A percentile compares a stretch with the other conserved stretches of the same genome.
Evolutionary conservation across 345 rosid species (phyloP).

Genomic region (Syzygium jambos): DNA sequence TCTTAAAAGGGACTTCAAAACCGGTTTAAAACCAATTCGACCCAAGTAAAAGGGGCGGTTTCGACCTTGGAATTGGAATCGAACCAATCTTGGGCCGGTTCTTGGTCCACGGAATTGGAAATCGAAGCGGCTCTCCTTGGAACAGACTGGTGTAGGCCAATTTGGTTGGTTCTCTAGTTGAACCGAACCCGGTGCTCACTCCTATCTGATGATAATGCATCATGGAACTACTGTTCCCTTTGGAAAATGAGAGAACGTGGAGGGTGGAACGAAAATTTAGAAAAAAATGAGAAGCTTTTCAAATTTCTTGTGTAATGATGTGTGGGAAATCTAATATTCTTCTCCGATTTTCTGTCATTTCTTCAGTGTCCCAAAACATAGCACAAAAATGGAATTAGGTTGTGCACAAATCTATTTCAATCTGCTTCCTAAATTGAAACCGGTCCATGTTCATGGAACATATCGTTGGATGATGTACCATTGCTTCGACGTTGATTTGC

Average conservation of each 20-base stretch:
- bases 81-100: rapidly evolving
- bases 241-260: background rate
- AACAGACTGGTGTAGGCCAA: rapidly evolving
- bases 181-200: background rate
- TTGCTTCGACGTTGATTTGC: background rate
- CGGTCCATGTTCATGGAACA: background rate
- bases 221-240: background rate
- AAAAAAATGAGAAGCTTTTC: background rate
- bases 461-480: background rate
- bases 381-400: background rate
- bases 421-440: background rate
- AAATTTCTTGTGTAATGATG: background rate
- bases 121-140: rapidly evolving
- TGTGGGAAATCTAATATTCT: background rate
- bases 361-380: background rate
- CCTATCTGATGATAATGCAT: background rate
- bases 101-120: background rate
- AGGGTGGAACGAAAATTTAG: background rate
- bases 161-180: background rate
- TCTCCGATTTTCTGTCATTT: background rate
- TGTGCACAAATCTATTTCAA: background rate
- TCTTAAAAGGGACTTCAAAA: background rate
- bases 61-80: background rate
- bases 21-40: background rate
- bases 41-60: background rate